Percentiles rank a stretch among this genome's conserved stretches.
These are phyloP conservation scores for Cordia subcordata DNA, from an alignment of 257 asterid genomes.

Conservation along the genomic window DNA sequence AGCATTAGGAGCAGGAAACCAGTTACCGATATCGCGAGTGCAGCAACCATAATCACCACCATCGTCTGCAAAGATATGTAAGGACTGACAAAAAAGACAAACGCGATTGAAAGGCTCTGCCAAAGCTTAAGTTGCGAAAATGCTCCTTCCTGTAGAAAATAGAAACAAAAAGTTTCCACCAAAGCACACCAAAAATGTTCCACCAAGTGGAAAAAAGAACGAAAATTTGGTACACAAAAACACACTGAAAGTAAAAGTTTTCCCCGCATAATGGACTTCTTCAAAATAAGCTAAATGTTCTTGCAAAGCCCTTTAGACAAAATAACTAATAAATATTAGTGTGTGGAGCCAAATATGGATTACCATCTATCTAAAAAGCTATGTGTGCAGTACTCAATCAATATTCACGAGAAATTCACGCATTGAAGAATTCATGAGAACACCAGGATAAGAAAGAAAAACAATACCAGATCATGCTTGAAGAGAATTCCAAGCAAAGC, in stretches of 20 bases:
- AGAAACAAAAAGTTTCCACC: not conserved
- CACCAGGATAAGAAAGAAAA: constrained; percentile 9
- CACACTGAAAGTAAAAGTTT: too few relatives aligned
- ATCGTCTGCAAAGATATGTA: constrained; percentile 56
- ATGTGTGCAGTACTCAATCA: not conserved
- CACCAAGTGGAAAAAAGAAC: too few relatives aligned
- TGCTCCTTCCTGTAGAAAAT: constrained; percentile 82
- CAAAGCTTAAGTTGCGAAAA: constrained; percentile 97
- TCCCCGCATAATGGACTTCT: too few relatives aligned
- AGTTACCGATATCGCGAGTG: constrained; percentile 50
- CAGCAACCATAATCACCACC: constrained; percentile 47
- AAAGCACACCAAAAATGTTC: too few relatives aligned
- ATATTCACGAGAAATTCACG: not conserved
- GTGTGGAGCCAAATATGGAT: too few relatives aligned
- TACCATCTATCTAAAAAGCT: too few relatives aligned
- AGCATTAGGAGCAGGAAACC: constrained; percentile 66
- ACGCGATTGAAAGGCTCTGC: constrained; percentile 82
- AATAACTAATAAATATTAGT: too few relatives aligned
- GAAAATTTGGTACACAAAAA: not conserved
- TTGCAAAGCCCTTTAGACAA: too few relatives aligned
- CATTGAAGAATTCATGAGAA: not conserved
- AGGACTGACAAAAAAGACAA: constrained; percentile 67
- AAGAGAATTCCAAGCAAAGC: constrained; percentile 88
- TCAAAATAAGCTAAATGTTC: too few relatives aligned
- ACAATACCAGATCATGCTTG: constrained; percentile 79